Evolutionary conservation across 345 rosid species (phyloP).

Genomic region (Mercurialis annua): DNA sequence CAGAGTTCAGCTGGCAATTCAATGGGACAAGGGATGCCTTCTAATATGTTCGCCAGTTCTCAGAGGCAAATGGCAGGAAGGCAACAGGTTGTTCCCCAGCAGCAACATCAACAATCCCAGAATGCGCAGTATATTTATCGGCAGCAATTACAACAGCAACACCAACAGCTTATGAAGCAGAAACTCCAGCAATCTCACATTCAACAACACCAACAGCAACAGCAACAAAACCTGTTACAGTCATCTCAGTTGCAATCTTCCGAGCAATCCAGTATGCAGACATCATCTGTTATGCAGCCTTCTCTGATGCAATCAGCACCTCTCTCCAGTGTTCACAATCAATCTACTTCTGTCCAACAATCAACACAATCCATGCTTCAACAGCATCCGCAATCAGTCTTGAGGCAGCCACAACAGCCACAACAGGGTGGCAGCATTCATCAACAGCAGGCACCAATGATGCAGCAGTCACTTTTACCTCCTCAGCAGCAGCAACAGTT

Average conservation of each 20-base stretch:
- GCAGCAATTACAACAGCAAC: constrained; percentile 32
- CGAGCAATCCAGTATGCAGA: constrained; percentile 68
- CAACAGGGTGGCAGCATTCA: constrained; percentile 63
- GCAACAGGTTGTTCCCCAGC: constrained; percentile 61
- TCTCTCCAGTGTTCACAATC: constrained; percentile 63
- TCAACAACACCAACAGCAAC: constrained; percentile 57
- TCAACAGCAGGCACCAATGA: constrained; percentile 68
- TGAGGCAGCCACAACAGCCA: constrained; percentile 67
- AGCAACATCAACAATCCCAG: constrained; percentile 62
- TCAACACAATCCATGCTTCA: constrained; percentile 75
- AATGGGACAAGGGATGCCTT: constrained; percentile 54
- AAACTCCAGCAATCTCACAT: constrained; percentile 62
- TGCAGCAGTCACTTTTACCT: constrained; percentile 54
- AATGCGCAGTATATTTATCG: constrained; percentile 56
- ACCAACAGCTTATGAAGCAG: constrained; percentile 62
- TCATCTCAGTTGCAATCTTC: constrained; percentile 61
- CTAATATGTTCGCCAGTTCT: constrained; percentile 54
- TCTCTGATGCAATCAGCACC: constrained; percentile 51
- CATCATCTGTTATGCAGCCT: constrained; percentile 64
- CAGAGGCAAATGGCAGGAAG: constrained; percentile 69
- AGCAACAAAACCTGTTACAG: constrained; percentile 44
- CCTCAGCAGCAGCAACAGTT: constrained; percentile 49
- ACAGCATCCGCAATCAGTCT: constrained; percentile 57
- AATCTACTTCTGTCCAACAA: constrained; percentile 66
- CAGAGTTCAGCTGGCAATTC: constrained; percentile 57